phyloP scores from a whole-genome alignment of 148 eudicot species.

The Rhododendron henanense region DNA sequence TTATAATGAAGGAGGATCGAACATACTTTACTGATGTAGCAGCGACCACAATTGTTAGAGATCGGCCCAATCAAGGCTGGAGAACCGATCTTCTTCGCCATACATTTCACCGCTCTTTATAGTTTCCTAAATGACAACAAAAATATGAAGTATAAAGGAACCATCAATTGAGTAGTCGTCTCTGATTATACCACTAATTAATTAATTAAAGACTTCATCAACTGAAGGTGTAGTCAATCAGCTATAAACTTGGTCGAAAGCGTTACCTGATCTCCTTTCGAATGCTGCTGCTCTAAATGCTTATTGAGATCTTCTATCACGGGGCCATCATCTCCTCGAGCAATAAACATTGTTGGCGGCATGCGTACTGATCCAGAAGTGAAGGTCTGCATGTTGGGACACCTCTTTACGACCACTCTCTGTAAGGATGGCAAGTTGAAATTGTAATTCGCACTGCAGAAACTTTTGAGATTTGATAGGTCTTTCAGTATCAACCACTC shows the following conservation, averaged over 20 bases:
- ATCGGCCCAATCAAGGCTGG: too few relatives aligned
- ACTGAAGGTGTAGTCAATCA: too few relatives aligned
- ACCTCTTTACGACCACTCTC: neutral
- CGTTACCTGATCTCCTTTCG: neutral
- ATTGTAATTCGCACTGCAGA: neutral
- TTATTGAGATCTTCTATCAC: neutral
- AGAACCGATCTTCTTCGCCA: too few relatives aligned
- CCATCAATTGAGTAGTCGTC: too few relatives aligned
- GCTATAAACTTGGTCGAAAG: too few relatives aligned
- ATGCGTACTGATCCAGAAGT: neutral
- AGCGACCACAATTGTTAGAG: too few relatives aligned
- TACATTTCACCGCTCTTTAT: too few relatives aligned
- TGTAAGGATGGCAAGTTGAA: neutral
- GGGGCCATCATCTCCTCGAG: neutral
- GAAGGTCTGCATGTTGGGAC: neutral
- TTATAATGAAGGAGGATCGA: neutral
- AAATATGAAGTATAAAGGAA: neutral
- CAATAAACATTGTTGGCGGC: neutral
- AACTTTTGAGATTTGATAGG: neutral
- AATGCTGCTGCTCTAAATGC: neutral
- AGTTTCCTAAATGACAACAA: neutral
- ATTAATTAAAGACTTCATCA: too few relatives aligned
- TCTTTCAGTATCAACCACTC: neutral
- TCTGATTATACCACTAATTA: too few relatives aligned
- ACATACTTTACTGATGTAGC: neutral